A percentile compares a stretch with the other conserved stretches of the same genome.
These are phyloP conservation scores for Sugiyamaella grinbergsii DNA, from an alignment of 1,139 yeast species.

Conservation along the genomic window DNA sequence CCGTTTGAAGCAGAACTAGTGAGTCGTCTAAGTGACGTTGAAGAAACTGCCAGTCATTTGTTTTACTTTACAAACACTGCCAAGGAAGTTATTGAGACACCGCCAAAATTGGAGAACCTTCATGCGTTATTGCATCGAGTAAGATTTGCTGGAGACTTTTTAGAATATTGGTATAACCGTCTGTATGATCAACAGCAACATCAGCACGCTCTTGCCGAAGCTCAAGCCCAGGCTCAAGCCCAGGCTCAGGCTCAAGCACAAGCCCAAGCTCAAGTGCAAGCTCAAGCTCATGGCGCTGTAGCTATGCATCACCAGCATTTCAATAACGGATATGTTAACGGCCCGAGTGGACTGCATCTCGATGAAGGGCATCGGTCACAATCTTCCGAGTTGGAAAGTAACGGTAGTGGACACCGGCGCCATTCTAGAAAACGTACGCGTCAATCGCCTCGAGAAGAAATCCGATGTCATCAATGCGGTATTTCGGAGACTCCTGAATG, in stretches of 20 bases:
- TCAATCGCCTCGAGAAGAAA: conserved; percentile 29
- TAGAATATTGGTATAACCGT: conserved; percentile 32
- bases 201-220: conserved; percentile 19
- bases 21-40: conserved; percentile 27
- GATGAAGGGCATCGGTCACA: conserved; percentile 7
- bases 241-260: conserved; percentile 20
- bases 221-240: conserved; percentile 20
- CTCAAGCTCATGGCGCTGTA: not conserved
- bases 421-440: conserved; percentile 25
- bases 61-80: conserved; percentile 29
- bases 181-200: conserved; percentile 26
- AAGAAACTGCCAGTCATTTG: conserved; percentile 32
- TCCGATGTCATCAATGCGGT: conserved; percentile 66
- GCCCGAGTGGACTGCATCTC: not conserved
- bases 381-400: not conserved
- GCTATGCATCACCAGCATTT: conserved; percentile 15
- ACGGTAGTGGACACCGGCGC: conserved; percentile 3
- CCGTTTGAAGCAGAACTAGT: conserved; percentile 18
- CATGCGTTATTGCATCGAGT: conserved; percentile 29
- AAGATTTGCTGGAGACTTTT: conserved; percentile 28
- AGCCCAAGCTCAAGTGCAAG: conserved; percentile 18
- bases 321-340: conserved; percentile 2
- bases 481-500: conserved; percentile 89
- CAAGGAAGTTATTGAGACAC: conserved; percentile 22
- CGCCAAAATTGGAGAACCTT: conserved; percentile 28